These are phyloP conservation scores for Penicillium glabrum DNA, from an alignment of 2,329 filamentous ascomycete species.

Conservation along the genomic window DNA sequence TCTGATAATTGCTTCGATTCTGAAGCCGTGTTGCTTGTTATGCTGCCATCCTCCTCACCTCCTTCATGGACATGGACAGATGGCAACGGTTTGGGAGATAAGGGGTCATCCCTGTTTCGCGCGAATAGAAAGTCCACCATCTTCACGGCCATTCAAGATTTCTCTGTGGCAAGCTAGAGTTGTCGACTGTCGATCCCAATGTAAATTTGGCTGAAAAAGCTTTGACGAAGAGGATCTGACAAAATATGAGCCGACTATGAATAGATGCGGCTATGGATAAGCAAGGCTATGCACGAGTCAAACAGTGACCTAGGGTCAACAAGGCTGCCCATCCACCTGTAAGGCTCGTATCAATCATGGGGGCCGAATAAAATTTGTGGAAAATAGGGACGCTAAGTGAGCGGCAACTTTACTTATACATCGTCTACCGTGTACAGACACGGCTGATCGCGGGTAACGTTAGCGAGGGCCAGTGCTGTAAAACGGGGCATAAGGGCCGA, in stretches of 20 bases:
- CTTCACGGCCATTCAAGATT: neutral
- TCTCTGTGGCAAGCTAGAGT: neutral
- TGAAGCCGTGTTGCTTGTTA: neutral
- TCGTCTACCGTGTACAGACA: neutral
- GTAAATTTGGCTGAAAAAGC: neutral
- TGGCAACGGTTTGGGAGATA: neutral
- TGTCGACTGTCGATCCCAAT: neutral
- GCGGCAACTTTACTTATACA: slow-evolving; percentile 1
- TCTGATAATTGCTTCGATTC: neutral
- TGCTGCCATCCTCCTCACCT: slow-evolving; percentile 1
- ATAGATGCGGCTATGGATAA: slow-evolving; percentile 4
- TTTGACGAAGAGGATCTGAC: neutral
- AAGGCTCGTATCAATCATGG: neutral
- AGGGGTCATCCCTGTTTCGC: neutral
- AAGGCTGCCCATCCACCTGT: slow-evolving; percentile 2
- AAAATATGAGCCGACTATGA: neutral
- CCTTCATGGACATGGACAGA: slow-evolving; percentile 2
- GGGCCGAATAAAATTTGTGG: neutral
- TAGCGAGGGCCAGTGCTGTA: slow-evolving; percentile 3
- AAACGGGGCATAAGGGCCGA: slow-evolving; percentile 14
- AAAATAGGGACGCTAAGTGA: neutral
- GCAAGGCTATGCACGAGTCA: slow-evolving; percentile 4
- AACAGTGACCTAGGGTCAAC: neutral
- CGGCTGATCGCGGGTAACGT: slow-evolving; percentile 1
- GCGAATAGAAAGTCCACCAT: neutral